These are phyloP conservation scores for Solanum tarijense DNA, from an alignment of 257 asterid genomes.

Conservation along the genomic window DNA sequence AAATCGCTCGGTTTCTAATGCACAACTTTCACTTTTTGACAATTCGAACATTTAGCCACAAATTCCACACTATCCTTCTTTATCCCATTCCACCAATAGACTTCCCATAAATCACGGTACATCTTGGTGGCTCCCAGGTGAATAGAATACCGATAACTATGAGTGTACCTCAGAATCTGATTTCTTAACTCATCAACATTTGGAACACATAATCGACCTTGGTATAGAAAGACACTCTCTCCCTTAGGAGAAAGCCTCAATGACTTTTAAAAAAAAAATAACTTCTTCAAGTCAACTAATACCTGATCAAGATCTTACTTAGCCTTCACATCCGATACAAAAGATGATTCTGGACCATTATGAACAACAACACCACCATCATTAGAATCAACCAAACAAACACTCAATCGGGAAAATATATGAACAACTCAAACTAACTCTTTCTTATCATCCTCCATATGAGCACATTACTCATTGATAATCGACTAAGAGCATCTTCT, in stretches of 20 bases:
- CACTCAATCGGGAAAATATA: not conserved
- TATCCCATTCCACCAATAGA: too few species aligned
- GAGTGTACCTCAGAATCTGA: accelerated
- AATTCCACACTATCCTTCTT: not conserved
- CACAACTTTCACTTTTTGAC: not conserved
- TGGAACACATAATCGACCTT: not conserved
- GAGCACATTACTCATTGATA: not conserved
- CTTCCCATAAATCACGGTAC: too few species aligned
- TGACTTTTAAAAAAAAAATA: accelerated
- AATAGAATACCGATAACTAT: too few species aligned
- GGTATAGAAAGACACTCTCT: not conserved
- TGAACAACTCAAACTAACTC: not conserved
- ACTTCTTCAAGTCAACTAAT: not conserved
- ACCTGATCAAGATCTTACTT: not conserved
- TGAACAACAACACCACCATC: not conserved
- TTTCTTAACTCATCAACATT: not conserved
- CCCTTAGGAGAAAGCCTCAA: not conserved
- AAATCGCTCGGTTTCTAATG: too few species aligned
- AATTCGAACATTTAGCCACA: not conserved
- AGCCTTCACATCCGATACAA: not conserved
- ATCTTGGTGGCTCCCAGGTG: not conserved
- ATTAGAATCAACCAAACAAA: not conserved
- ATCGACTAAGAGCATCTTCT: not conserved
- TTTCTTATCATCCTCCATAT: not conserved
- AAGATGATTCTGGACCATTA: not conserved